Evolutionary conservation across 2,329 filamentous ascomycete species (phyloP), one percentile per base, ranked within the genome.

Genomic region (Aureobasidium sp.): DNA sequence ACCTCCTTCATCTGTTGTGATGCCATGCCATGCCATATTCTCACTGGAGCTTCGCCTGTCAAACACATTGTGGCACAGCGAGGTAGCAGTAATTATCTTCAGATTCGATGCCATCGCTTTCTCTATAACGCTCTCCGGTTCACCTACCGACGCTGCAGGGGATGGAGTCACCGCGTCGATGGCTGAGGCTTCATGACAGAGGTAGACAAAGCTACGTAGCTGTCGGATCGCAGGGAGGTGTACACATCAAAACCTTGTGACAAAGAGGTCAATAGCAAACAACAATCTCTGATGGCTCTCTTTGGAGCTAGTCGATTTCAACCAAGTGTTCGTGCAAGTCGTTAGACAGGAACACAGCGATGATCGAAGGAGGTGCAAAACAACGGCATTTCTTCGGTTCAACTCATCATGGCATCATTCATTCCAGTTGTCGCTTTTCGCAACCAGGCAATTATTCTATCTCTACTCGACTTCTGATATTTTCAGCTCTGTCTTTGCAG

Each of bases 401-500:
- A 55, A n/a, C n/a, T 42, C 37, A 3, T 42, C 37, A 55, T 53
- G 34, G 27, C 46, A 41, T 41, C 51, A 41, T 53, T n/a, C 34
- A 41, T 53, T 41, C 41, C 13, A n/a, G n/a, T n/a, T n/a, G n/a
- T 41, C 10, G 20, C n/a, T 20, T 42, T 13, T 23, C 17, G 20
- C 7, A 15, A 17, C 2, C 29, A 20, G 17, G 9, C 10, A 6
- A 37, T 39, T 29, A n/a, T 37, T 13, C 0, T 39, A 15, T 37
- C 34, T 26, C 42, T 59, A 59, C 44, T 50, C 44, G 23, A 50
- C 8, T 17, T 61, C 57, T 10, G 36, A 6, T 10, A 55, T 48
- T 32, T 39, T 55, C 39, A 62, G 29, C n/a, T 56, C 32, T 0
- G 60, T 57, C 51, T 62, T 57, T 50, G 60, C 60, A 1, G 51